Base-by-base conservation (phyloP, 768 basidiomycete genomes). In the Lactifluus pinguis region DNA sequence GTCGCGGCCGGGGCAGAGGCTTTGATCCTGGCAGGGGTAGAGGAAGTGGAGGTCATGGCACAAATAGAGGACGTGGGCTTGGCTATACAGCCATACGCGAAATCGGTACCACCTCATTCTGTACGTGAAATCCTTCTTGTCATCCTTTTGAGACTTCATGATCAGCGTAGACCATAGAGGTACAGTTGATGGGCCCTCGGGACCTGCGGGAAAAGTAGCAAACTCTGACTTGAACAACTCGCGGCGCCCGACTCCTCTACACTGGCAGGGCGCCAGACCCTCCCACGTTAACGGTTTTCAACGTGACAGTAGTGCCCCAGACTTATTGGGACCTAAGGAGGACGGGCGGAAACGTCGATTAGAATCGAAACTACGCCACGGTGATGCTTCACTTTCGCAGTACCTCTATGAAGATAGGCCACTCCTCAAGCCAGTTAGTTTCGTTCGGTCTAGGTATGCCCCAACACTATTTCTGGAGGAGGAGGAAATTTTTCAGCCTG, bases 351-450 rank as follows among this genome's bases (percentile, higher is more conserved):
- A 68, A 14, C 57, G 59, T 13, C 62, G 64, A 25, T 39, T 68
- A 1, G 38, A 53, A 11, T 71, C 70, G 39, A 75, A 72, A 66
- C 63, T 73, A 19, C 69, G 73, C 11, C 66, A 70, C n/a, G 75
- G 78, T 49, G 77, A 77, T 3, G 77, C 78, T 2, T 74, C 84
- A 4, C 72, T 86, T 17, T 86, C 86, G 1, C 77, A 74, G 25
- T 67, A 85, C 47, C 73, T 87, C 8, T 76, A 80, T 60, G 72
- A 78, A 29, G 80, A 83, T 42, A 73, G 89, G 32, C 87, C 86
- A 1, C 73, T 83, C 0, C 74, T 91, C 17, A 75, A 76, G n/a
- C 89, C 89, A 0, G 74, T 92, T 64, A 72, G 73, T 13, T 92
- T 92, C 65, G 87, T 92, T 13, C 82, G 76, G 17, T 82, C 86